These are phyloP conservation scores for Penicillium silybi DNA, from an alignment of 495 filamentous ascomycete genomes.

Conservation along the genomic window DNA sequence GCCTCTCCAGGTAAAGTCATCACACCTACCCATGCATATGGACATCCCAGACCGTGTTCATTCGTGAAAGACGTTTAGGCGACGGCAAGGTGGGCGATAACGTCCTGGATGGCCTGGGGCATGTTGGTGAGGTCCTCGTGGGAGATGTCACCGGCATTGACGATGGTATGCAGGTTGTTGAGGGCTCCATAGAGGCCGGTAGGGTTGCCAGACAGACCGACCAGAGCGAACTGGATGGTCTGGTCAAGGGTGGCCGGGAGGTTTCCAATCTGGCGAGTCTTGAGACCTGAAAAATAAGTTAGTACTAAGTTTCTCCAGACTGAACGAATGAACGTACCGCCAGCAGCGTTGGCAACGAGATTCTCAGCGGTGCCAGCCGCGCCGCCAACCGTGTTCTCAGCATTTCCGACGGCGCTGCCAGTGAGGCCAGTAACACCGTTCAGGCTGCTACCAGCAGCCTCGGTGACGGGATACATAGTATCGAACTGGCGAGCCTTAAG, in stretches of 20 bases:
- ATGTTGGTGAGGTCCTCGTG: conserved; percentile 10
- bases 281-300: background rate
- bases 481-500: conserved; percentile 2
- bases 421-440: conserved; percentile 14
- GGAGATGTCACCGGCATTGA: conserved; percentile 12
- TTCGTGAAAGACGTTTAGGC: background rate
- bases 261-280: conserved; percentile 15
- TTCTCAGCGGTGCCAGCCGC: conserved; percentile 13
- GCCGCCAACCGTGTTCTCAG: conserved; percentile 11
- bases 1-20: conserved; percentile 4
- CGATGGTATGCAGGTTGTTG: conserved; percentile 9
- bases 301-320: background rate
- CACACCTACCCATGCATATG: conserved; percentile 11
- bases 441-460: conserved; percentile 10
- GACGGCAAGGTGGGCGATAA: conserved; percentile 13
- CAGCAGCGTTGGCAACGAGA: background rate
- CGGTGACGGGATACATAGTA: background rate
- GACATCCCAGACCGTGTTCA: background rate
- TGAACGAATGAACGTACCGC: background rate
- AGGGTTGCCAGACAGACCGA: conserved; percentile 18
- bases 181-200: conserved; percentile 18
- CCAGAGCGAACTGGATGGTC: conserved; percentile 6
- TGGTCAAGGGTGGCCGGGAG: conserved; percentile 6
- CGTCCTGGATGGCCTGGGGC: conserved; percentile 12
- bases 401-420: conserved; percentile 18